Base-by-base conservation (phyloP, 2,329 filamentous ascomycete genomes). In the Fusarium fujikuroi region DNA sequence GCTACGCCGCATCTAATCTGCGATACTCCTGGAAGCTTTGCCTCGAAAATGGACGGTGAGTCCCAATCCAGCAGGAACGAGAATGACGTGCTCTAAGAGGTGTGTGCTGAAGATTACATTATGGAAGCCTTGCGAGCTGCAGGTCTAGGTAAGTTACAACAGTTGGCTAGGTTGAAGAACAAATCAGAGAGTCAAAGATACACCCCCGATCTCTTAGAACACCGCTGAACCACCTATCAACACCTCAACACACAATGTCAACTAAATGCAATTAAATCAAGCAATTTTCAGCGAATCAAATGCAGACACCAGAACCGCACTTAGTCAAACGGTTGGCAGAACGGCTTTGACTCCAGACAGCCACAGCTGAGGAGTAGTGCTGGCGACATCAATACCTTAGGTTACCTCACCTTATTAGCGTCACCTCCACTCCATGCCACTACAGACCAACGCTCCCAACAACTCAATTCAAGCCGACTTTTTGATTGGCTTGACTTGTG, bases 351-450 rank as follows among this genome's bases (percentile, higher is more conserved):
- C 32, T 54, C n/a, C 61, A 56, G 61, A 50, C 61, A 60, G 57
- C 68, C 63, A 71, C 70, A 68, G 62, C 59, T 73, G 70, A 74
- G 44, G 40, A 5, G 46, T 68, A 71, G 70, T 58, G 70, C 49
- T 67, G 40, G 39, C 43, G 54, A 58, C 32, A 60, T 53, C 39
- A 18, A 39, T 40, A 42, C 40, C 23, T 25, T 44, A 12, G 23
- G 23, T 44, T 25, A 46, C 23, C 43, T 28, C 14, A 9, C 23
- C 43, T 46, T 14, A 15, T 37, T 47, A 47, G 43, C 66, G 36
- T 67, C 37, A 39, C 44, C 42, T 63, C 52, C 52, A 54, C 52
- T 68, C 44, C 44, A 59, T 54, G 36, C 36, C 43, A 58, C 52
- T n/a, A 11, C n/a, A 25, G 42, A 21, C n/a, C n/a, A n/a, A n/a